Conservation (phyloP, 1,284 basidiomycete species). For the Athelia sp. region DNA sequence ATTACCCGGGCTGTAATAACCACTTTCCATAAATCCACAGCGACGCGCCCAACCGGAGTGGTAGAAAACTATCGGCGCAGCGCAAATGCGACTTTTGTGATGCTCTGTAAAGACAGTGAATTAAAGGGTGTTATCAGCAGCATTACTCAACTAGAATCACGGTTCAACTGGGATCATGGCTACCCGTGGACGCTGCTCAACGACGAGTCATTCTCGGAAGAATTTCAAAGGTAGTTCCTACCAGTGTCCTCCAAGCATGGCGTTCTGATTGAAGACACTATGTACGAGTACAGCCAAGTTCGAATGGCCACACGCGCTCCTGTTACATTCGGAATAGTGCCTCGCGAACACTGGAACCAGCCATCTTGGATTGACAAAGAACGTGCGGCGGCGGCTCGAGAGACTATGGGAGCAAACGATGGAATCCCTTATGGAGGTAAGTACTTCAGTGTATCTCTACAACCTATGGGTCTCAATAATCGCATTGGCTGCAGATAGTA, state of each 20-base stretch:
- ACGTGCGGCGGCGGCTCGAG: constrained; percentile 49
- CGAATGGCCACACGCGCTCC: constrained; percentile 30
- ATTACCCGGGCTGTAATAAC: too few relatives aligned
- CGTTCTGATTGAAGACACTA: not conserved
- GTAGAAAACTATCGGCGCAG: too few relatives aligned
- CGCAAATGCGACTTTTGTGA: too few relatives aligned
- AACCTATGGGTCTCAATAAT: not conserved
- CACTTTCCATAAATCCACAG: too few relatives aligned
- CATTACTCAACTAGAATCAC: constrained; percentile 54
- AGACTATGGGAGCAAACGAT: constrained; percentile 50
- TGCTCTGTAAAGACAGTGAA: constrained; percentile 39
- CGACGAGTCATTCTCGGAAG: constrained; percentile 65
- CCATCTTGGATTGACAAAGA: constrained; percentile 71
- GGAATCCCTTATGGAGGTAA: constrained; percentile 42
- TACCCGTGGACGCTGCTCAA: constrained; percentile 79
- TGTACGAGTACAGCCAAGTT: constrained; percentile 34
- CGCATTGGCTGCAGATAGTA: too few relatives aligned
- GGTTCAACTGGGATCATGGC: constrained; percentile 59
- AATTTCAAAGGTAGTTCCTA: constrained; percentile 53
- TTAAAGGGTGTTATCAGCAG: constrained; percentile 54
- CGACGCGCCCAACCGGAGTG: too few relatives aligned
- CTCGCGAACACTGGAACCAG: constrained; percentile 51
- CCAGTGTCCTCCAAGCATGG: too few relatives aligned
- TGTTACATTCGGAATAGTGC: constrained; percentile 41
- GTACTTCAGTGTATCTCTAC: constrained; percentile 4